phyloP scores from a whole-genome alignment of 495 filamentous ascomycete genomes.

The Baudoinia panamericana region DNA sequence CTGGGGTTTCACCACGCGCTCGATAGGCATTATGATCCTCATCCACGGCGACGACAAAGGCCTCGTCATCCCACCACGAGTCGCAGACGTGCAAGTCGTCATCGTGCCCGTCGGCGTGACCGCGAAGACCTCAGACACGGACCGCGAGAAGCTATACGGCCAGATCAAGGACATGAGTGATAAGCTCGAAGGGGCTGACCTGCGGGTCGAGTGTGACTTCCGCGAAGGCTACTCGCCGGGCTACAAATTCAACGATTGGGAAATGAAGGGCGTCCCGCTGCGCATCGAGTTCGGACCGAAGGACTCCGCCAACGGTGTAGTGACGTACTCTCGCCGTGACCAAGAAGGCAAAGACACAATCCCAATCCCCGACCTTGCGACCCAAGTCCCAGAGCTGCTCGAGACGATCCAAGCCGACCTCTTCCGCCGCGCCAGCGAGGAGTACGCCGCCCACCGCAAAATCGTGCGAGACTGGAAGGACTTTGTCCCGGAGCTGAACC shows the following conservation, averaged over 20 bases:
- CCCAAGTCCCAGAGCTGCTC: conserved; percentile 61
- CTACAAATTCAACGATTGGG: conserved; percentile 98
- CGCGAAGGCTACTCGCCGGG: conserved; percentile 83
- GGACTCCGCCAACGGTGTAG: conserved; percentile 66
- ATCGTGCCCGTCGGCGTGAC: conserved; percentile 91
- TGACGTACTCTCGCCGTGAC: conserved; percentile 77
- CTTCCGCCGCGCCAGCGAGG: conserved; percentile 64
- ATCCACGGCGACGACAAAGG: conserved; percentile 91
- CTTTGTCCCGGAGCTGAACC: conserved; percentile 73
- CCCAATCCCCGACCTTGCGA: conserved; percentile 54
- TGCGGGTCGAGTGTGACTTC: conserved; percentile 51
- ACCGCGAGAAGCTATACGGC: conserved; percentile 54
- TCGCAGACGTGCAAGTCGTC: conserved; percentile 74
- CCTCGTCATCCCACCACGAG: conserved; percentile 76
- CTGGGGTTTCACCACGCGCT: conserved; percentile 91
- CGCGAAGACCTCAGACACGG: conserved; percentile 66
- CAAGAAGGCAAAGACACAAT: conserved; percentile 60
- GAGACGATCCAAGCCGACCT: conserved; percentile 80
- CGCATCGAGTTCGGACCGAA: conserved; percentile 92
- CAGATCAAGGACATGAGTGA: conserved; percentile 54
- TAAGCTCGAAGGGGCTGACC: conserved; percentile 32
- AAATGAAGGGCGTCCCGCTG: conserved; percentile 83
- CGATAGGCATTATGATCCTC: conserved; percentile 97
- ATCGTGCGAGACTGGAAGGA: conserved; percentile 76
- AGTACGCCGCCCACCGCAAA: conserved; percentile 66